Evolutionary conservation across 495 filamentous ascomycete genomes (phyloP).

Genomic region (Aspergillus incahuasiensis): DNA sequence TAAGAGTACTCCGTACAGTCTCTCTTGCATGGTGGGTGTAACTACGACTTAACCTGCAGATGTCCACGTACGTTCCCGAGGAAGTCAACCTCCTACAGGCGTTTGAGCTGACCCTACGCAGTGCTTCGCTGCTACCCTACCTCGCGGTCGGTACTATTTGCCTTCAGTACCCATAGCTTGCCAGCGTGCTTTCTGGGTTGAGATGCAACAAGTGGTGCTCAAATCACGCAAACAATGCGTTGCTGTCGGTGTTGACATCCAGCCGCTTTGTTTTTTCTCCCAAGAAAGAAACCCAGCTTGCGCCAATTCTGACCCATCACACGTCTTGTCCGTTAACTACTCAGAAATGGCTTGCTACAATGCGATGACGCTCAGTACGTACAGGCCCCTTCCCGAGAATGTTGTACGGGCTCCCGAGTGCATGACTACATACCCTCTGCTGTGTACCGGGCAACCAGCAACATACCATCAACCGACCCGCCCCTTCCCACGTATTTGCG

Average conservation of each 20-base stretch:
- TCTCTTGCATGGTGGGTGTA: not conserved
- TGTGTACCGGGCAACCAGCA: not conserved
- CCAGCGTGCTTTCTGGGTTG: not conserved
- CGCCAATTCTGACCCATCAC: conserved; percentile 7
- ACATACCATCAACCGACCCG: not conserved
- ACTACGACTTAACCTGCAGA: conserved; percentile 4
- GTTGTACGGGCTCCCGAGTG: conserved; percentile 3
- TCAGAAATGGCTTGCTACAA: not conserved
- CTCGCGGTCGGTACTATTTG: not conserved
- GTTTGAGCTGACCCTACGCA: not conserved
- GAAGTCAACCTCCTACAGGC: not conserved
- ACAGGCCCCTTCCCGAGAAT: not conserved
- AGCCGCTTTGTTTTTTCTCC: not conserved
- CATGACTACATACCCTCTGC: not conserved
- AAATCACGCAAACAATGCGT: not conserved
- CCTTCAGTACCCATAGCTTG: not conserved
- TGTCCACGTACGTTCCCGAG: not conserved
- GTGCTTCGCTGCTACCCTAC: not conserved
- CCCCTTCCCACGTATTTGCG: not conserved
- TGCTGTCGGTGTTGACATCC: not conserved
- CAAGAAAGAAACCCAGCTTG: not conserved
- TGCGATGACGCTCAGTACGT: not conserved
- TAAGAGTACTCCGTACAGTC: not conserved
- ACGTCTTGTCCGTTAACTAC: not conserved
- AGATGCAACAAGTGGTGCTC: not conserved